Percentiles rank a stretch among this genome's conserved stretches.
Conservation (phyloP, 176 grass and related monocot genomes). For the Metroxylon sagu region DNA sequence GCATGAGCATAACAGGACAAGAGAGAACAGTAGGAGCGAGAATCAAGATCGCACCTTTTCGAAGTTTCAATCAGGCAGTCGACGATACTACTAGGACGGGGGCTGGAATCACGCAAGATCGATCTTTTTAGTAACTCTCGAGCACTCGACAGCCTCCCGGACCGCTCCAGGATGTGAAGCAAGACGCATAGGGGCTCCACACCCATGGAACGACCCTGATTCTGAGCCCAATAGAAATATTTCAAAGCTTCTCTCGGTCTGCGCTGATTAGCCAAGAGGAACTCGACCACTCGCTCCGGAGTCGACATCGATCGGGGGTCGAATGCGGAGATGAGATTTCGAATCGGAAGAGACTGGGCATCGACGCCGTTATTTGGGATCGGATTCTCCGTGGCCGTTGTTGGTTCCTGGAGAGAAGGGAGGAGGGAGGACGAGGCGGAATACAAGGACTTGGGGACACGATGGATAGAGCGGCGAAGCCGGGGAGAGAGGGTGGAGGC, state of each 20-base stretch:
- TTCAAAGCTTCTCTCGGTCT: slow-evolving; percentile 13
- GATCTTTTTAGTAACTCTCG: slow-evolving; percentile 11
- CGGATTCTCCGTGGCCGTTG: no score
- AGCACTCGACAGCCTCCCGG: neutral
- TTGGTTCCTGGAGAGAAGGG: slow-evolving; percentile 6
- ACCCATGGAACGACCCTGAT: neutral
- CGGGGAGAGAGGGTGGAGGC: slow-evolving; percentile 14
- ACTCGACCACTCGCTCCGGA: slow-evolving; percentile 3
- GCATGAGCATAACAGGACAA: slow-evolving; percentile 32
- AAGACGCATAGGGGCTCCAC: slow-evolving; percentile 20
- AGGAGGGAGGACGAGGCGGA: neutral
- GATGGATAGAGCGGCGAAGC: slow-evolving; percentile 13
- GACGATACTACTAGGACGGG: slow-evolving; percentile 16
- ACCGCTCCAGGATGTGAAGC: slow-evolving; percentile 29
- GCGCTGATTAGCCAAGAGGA: slow-evolving; percentile 9
- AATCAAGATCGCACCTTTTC: slow-evolving; percentile 14
- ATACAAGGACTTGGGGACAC: neutral
- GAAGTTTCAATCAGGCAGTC: slow-evolving; percentile 18
- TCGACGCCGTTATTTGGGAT: no score
- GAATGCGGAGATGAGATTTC: no score
- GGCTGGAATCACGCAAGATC: neutral
- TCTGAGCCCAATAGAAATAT: slow-evolving; percentile 14
- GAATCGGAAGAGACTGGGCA: no score
- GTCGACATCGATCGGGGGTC: no score
- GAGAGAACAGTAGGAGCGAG: slow-evolving; percentile 4